These are phyloP conservation scores for Chloranthus sessilifolius DNA, from an alignment of 164 flowering plant species.

Conservation along the genomic window DNA sequence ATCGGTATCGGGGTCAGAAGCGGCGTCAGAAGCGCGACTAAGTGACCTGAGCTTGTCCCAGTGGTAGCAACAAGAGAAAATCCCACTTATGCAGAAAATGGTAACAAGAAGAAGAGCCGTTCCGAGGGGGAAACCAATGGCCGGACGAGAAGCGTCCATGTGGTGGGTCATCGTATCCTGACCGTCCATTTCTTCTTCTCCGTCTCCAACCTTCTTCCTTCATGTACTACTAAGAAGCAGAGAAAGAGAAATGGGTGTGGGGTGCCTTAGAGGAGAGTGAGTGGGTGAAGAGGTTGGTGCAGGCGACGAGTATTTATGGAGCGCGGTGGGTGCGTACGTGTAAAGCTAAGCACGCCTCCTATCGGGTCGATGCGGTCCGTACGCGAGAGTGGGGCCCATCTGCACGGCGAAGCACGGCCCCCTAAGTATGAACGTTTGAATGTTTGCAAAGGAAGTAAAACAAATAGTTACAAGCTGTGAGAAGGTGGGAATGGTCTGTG, in stretches of 20 bases:
- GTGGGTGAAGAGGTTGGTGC: not conserved
- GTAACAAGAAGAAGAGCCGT: conserved; percentile 63
- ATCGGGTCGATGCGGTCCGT: conserved; percentile 10
- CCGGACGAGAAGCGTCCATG: conserved; percentile 60
- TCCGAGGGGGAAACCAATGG: conserved; percentile 83
- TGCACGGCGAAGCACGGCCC: conserved; percentile 14
- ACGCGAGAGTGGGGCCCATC: conserved; percentile 23
- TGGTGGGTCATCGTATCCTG: conserved; percentile 33
- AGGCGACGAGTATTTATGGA: conserved; percentile 2
- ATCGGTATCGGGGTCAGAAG: conserved; percentile 25
- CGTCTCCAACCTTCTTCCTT: conserved; percentile 7
- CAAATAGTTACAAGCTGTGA: too few relatives aligned
- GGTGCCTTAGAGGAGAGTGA: too few relatives aligned
- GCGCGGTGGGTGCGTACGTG: conserved; percentile 16
- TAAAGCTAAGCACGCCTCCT: not conserved
- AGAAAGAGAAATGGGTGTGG: too few relatives aligned
- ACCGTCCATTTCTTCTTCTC: conserved; percentile 37
- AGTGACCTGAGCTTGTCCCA: conserved; percentile 81
- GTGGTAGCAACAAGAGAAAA: conserved; percentile 94
- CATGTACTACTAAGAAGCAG: too few relatives aligned
- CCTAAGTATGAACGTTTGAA: too few relatives aligned
- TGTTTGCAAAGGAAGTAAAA: too few relatives aligned
- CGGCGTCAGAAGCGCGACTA: conserved; percentile 37
- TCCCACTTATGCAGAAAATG: conserved; percentile 73
- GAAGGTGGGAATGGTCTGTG: too few relatives aligned